These are phyloP conservation scores for Protostelium mycophagum DNA, from an alignment of 78 protist genomes.

Conservation along the genomic window DNA sequence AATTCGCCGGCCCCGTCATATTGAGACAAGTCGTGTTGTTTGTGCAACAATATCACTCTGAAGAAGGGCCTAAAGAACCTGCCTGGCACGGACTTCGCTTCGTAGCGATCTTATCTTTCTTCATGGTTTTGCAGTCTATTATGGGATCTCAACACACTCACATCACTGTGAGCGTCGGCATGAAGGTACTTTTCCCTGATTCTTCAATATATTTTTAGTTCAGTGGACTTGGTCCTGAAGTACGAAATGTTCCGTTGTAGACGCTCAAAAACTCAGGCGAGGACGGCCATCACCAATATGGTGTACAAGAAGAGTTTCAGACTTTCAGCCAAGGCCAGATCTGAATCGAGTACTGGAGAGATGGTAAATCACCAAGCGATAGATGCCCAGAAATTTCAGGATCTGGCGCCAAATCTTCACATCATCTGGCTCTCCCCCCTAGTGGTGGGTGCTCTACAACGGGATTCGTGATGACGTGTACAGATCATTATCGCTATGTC, in stretches of 20 bases:
- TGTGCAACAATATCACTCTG: neutral
- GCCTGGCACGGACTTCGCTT: neutral
- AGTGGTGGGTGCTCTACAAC: neutral
- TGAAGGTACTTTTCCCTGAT: neutral
- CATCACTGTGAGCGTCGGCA: neutral
- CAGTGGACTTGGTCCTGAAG: no score
- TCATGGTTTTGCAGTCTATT: neutral
- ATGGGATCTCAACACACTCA: neutral
- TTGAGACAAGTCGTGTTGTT: neutral
- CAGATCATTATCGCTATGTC: conserved; percentile 23
- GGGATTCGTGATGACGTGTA: conserved; percentile 18
- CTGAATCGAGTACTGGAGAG: conserved; percentile 46
- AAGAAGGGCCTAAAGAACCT: neutral
- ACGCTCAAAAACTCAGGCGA: no score
- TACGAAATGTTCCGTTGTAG: no score
- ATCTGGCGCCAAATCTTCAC: conserved; percentile 69
- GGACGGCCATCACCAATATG: neutral
- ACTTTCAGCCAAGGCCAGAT: neutral
- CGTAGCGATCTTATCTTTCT: neutral
- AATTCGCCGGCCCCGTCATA: neutral
- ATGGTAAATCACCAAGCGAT: conserved; percentile 77
- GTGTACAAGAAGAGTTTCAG: neutral
- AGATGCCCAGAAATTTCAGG: conserved; percentile 76
- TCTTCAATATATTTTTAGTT: no score
- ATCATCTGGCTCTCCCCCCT: conserved; percentile 70